phyloP scores from a whole-genome alignment of 805 yeast genomes.

The Cyberlindnera maclurae region DNA sequence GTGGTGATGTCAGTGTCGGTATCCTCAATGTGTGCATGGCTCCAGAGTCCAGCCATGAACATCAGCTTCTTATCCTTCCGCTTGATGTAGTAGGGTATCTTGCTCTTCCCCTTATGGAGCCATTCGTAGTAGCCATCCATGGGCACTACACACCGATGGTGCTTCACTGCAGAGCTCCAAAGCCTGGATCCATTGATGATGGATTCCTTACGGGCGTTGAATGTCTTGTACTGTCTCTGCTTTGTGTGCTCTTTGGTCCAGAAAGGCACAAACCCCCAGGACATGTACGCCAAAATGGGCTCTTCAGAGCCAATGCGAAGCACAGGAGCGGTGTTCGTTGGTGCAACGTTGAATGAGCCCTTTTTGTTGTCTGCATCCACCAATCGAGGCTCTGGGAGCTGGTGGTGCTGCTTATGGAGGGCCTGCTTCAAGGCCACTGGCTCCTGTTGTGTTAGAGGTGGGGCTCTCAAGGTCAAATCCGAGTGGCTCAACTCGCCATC shows the following conservation, averaged over 20 bases:
- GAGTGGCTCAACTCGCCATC: slow-evolving; percentile 26
- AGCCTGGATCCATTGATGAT: slow-evolving; percentile 38
- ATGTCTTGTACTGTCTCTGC: slow-evolving; percentile 38
- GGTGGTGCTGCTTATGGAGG: slow-evolving; percentile 6
- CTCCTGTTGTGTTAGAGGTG: slow-evolving; percentile 9
- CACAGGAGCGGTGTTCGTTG: slow-evolving; percentile 46
- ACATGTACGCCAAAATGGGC: slow-evolving; percentile 45
- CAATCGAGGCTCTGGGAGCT: neutral
- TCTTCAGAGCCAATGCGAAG: slow-evolving; percentile 10
- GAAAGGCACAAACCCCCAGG: slow-evolving; percentile 73
- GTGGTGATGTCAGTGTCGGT: slow-evolving; percentile 30
- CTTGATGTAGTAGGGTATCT: slow-evolving; percentile 60
- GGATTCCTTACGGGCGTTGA: slow-evolving; percentile 72
- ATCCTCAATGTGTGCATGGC: slow-evolving; percentile 17
- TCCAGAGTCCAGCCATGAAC: slow-evolving; percentile 59
- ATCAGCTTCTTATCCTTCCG: slow-evolving; percentile 45
- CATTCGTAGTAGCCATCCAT: slow-evolving; percentile 86
- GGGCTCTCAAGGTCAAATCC: neutral
- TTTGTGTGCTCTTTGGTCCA: slow-evolving; percentile 44
- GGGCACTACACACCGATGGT: slow-evolving; percentile 66
- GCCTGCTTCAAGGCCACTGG: slow-evolving; percentile 8
- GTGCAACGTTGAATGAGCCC: slow-evolving; percentile 48
- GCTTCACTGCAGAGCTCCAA: slow-evolving; percentile 46
- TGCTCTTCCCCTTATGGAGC: slow-evolving; percentile 32
- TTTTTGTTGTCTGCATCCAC: slow-evolving; percentile 3